Evolutionary conservation across 176 grass and related monocot genomes (phyloP).

Genomic region (barley (Hordeum vulgare)): DNA sequence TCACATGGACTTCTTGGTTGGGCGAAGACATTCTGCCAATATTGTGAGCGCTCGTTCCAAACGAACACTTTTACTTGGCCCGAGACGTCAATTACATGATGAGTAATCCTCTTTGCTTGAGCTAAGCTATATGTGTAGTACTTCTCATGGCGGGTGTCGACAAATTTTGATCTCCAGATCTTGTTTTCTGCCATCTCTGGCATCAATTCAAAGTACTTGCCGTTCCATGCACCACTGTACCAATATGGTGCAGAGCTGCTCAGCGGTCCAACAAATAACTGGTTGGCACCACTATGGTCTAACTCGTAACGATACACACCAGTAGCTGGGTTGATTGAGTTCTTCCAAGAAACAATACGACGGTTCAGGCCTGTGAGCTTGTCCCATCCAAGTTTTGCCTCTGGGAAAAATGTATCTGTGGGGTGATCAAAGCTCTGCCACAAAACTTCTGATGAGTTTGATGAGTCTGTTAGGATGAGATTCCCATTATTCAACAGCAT

Average conservation of each 20-base stretch:
- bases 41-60: constrained; percentile 2
- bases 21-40: constrained; percentile 11
- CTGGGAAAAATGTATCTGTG: constrained; percentile 26
- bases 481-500: constrained; percentile 33
- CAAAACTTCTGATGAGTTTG: constrained; percentile 15
- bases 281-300: not conserved
- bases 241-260: constrained; percentile 16
- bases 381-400: constrained; percentile 38
- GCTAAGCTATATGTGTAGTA: constrained; percentile 6
- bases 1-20: constrained; percentile 25
- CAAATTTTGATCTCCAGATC: not conserved
- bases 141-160: not conserved
- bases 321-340: constrained; percentile 7
- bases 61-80: not conserved
- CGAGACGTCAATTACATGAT: not conserved
- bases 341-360: constrained; percentile 23
- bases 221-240: constrained; percentile 46
- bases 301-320: constrained; percentile 21
- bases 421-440: constrained; percentile 78
- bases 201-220: constrained; percentile 13
- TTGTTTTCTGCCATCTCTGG: constrained; percentile 19
- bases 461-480: constrained; percentile 26
- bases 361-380: constrained; percentile 31
- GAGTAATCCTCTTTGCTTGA: not conserved
- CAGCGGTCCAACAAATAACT: not conserved